Base-by-base conservation (phyloP, 1,284 basidiomycete genomes). In the Ustilago cynodontis region DNA sequence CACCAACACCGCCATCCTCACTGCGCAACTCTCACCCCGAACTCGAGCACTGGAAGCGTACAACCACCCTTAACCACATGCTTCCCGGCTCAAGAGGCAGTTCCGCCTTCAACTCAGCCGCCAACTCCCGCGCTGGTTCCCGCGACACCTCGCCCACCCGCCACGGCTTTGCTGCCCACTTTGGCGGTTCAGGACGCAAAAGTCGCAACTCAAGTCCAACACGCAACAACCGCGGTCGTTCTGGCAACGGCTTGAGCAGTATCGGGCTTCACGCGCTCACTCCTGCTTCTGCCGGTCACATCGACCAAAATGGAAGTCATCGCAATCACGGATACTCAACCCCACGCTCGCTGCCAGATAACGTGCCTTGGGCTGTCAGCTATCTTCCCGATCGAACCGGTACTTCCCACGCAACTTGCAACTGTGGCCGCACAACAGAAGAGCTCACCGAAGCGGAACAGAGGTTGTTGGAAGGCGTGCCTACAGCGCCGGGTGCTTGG, bases 401-500 rank as follows among this genome's bases (percentile, higher is more conserved):
- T 47, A 77, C 79, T 18, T 75, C 74, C 43, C 82, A 83, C 57
- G 73, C 78, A 33, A 79, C 79, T 6, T 85, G 83, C 70, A 83
- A 83, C 43, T 85, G 83, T 55, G 83, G 83, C 7, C 73, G 79
- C 53, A 74, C 78, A 16, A 83, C 77, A 14, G 79, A 79, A 31
- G 77, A 80, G 66, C 63, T 85, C 11, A 67, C 79, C 20, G 80
- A 81, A 53, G 82, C 83, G 29, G 83, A 85, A 53, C 72, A 79
- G 51, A 62, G 83, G 1, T 45, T 85, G 50, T 57, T 84, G 7
- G 82, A 83, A 45, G 83, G 83, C 10, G 83, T 74, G 2, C 81
- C 83, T 14, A 85, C 83, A 1, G 83, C 83, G 1, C 83, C 83
- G 0, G 83, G 83, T 7, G 77, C 78, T 1, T 84, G 78, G 72